Conservation (phyloP, 331 rosid genomes). For the Acacia concinna region DNA sequence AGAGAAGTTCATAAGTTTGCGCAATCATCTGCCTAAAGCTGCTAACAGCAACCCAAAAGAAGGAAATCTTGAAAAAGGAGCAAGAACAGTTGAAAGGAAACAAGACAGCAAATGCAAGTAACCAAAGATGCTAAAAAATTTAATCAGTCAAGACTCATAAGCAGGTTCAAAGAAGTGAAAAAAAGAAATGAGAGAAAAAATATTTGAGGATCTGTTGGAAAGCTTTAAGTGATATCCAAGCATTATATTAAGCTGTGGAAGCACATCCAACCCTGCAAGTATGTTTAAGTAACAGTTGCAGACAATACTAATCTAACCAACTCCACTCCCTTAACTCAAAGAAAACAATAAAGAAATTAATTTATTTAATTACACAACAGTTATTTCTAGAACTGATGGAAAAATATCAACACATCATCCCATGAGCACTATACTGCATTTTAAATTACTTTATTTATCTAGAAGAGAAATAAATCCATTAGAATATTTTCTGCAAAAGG, state of each 20-base stretch:
- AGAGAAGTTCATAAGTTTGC: background rate
- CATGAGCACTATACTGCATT: background rate
- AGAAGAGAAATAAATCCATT: background rate
- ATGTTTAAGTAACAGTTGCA: slow-evolving; percentile 20
- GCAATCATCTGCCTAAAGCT: background rate
- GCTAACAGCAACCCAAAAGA: slow-evolving; percentile 14
- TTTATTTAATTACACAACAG: background rate
- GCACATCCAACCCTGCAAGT: slow-evolving; percentile 17
- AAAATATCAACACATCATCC: background rate
- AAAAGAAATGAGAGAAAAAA: background rate
- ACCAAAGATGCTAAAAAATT: background rate
- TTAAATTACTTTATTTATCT: background rate
- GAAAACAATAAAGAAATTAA: background rate
- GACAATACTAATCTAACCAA: slow-evolving; percentile 6
- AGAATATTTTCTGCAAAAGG: slow-evolving; percentile 1
- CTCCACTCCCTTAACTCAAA: background rate
- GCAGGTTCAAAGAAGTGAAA: background rate
- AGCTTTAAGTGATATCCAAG: background rate
- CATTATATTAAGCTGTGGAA: background rate
- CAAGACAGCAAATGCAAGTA: background rate
- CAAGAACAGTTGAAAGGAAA: background rate
- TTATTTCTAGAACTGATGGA: background rate
- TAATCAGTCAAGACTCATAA: background rate
- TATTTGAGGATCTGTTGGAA: background rate
- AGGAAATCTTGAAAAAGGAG: background rate